phyloP scores from a whole-genome alignment of 2,329 filamentous ascomycete species.

The Pyricularia sp. region DNA sequence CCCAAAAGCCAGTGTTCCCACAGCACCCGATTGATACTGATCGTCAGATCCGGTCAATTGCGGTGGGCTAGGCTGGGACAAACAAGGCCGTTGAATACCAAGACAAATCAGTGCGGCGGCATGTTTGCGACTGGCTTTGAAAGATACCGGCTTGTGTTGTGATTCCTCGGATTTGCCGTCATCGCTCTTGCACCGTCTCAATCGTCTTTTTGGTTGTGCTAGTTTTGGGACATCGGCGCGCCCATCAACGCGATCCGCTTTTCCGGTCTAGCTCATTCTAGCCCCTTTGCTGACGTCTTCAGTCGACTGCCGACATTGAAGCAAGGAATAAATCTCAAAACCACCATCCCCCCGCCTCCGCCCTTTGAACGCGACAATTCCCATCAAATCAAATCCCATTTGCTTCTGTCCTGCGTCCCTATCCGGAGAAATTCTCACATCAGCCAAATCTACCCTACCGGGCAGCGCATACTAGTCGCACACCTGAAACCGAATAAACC shows the following conservation, averaged over 20 bases:
- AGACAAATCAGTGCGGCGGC: background rate
- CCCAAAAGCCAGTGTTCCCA: background rate
- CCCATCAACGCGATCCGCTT: background rate
- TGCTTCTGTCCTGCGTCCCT: background rate
- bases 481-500: background rate
- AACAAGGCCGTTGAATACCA: background rate
- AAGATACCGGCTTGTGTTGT: background rate
- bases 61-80: background rate
- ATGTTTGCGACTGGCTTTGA: background rate
- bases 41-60: background rate
- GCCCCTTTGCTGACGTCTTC: background rate
- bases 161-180: background rate
- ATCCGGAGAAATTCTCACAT: background rate
- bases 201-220: background rate
- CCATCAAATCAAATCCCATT: background rate
- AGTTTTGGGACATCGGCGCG: background rate
- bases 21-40: background rate
- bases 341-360: background rate
- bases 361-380: background rate
- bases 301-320: background rate
- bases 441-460: background rate
- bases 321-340: background rate
- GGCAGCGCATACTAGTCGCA: background rate
- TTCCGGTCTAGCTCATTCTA: background rate
- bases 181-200: background rate